Conservation (phyloP, 306 rosid species). For the Luffa acutangula region DNA sequence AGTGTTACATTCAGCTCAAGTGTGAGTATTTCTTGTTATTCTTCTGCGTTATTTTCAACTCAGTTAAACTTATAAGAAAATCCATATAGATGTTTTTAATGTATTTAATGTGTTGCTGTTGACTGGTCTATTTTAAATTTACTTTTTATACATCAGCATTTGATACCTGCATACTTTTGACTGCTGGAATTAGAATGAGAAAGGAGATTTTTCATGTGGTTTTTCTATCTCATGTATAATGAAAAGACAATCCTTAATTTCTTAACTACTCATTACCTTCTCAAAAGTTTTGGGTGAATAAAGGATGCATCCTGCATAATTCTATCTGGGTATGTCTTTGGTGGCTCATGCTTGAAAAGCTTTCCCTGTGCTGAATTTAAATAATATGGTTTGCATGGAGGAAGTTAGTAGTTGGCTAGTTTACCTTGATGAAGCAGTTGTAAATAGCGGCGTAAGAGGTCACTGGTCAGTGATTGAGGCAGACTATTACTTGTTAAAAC, state of each 20-base stretch:
- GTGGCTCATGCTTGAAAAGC: neutral
- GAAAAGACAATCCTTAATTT: neutral
- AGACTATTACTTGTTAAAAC: neutral
- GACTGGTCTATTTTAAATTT: neutral
- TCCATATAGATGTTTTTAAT: neutral
- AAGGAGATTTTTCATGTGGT: neutral
- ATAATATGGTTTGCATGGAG: neutral
- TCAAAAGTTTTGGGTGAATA: neutral
- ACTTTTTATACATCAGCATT: neutral
- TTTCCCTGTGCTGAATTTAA: neutral
- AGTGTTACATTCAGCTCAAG: constrained; percentile 92
- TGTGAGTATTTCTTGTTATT: constrained; percentile 35
- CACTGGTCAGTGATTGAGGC: neutral
- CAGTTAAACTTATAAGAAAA: neutral
- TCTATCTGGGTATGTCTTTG: neutral
- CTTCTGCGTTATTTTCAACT: neutral
- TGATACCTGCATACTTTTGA: neutral
- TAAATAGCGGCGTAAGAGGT: neutral
- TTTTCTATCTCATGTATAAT: neutral
- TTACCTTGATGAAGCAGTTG: neutral
- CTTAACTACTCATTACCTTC: neutral
- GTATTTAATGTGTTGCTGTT: neutral
- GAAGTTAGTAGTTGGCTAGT: neutral
- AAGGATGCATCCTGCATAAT: neutral
- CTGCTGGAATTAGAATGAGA: neutral